Evolutionary conservation across 225 moss, liverwort and hornwort genomes (phyloP).

Genomic region (Rhytidiadelphus loreus): DNA sequence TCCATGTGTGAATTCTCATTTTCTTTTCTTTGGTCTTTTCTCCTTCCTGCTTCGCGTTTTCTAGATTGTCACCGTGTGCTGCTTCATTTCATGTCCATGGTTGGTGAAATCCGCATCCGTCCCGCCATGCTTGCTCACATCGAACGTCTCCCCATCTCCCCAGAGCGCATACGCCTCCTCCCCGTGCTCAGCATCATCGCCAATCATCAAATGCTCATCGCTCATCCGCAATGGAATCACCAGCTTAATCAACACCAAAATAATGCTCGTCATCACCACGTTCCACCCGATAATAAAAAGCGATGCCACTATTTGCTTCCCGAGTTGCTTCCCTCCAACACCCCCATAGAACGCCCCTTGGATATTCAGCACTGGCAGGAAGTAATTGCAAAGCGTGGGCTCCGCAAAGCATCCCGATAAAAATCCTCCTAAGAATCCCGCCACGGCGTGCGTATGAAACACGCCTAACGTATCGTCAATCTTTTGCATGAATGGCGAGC

Average conservation of each 20-base stretch:
- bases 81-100: conserved; percentile 4
- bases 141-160: conserved; percentile 28
- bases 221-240: conserved; percentile 36
- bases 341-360: conserved; percentile 35
- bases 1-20: background rate
- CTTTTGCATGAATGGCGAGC: conserved; percentile 11
- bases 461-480: conserved; percentile 43
- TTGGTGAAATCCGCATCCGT: conserved; percentile 1
- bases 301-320: conserved; percentile 25
- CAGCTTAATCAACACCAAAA: background rate
- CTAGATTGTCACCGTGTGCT: background rate
- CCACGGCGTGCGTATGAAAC: conserved; percentile 45
- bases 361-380: background rate
- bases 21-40: background rate
- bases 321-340: conserved; percentile 23
- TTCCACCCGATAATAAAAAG: conserved; percentile 31
- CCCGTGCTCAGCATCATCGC: conserved; percentile 42
- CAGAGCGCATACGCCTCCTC: conserved; percentile 37
- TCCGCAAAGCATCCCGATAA: conserved; percentile 27
- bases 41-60: background rate
- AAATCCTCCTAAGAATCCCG: conserved; percentile 17
- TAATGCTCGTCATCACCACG: conserved; percentile 22
- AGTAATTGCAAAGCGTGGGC: conserved; percentile 31
- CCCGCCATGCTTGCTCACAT: conserved; percentile 10
- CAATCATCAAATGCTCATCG: conserved; percentile 27